A percentile compares a stretch with the other conserved stretches of the same genome.
Conservation (phyloP, 129 eudicot genomes). For the Logfia minima region DNA sequence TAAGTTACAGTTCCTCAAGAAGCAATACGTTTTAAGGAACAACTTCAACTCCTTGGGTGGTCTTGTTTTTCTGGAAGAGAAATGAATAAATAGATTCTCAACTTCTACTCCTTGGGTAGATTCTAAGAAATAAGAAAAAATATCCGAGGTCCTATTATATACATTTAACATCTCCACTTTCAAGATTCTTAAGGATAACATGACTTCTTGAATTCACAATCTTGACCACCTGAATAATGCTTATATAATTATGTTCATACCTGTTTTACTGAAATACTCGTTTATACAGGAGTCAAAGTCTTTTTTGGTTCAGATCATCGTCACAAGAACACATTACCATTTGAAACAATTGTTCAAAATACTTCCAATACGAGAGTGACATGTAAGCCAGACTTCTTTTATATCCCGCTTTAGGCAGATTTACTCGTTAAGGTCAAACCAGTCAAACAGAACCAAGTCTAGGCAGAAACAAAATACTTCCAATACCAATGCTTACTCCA, state of each 20-base stretch:
- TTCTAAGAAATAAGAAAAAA: background rate
- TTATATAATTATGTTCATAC: background rate
- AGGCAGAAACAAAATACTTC: slow-evolving; percentile 22
- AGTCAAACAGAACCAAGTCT: background rate
- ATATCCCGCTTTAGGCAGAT: background rate
- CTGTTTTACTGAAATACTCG: background rate
- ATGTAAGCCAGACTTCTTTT: slow-evolving; percentile 3
- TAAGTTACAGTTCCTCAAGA: too few relatives aligned
- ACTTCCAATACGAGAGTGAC: background rate
- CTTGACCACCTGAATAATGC: slow-evolving; percentile 7
- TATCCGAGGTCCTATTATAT: background rate
- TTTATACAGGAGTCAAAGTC: background rate
- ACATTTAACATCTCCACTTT: background rate
- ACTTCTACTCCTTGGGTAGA: too few relatives aligned
- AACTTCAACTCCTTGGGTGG: too few relatives aligned
- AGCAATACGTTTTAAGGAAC: too few relatives aligned
- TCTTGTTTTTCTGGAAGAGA: too few relatives aligned
- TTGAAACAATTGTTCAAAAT: slow-evolving; percentile 13
- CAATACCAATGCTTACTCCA: slow-evolving; percentile 55
- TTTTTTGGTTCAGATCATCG: slow-evolving; percentile 17
- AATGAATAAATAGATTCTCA: too few relatives aligned
- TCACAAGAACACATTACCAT: slow-evolving; percentile 11
- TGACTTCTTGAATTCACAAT: background rate
- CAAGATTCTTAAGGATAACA: background rate
- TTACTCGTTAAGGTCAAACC: slow-evolving; percentile 6